Base-by-base conservation (phyloP, 192 early-diverging fungal species). In the Coemansia sp. region DNA sequence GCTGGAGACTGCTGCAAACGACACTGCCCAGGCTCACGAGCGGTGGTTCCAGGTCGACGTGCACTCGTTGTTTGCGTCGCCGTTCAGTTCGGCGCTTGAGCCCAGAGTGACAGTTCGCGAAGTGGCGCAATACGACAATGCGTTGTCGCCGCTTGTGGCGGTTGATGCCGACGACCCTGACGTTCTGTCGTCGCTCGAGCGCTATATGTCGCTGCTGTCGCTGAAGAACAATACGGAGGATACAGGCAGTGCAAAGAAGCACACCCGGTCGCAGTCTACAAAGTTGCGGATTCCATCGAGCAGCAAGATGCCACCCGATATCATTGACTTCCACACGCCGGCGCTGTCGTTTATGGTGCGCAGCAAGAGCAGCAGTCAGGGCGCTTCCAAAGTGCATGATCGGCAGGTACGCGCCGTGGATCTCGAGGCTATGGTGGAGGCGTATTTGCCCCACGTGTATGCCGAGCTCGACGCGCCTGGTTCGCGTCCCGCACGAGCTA, bases 401-500 rank as follows among this genome's bases (percentile, higher is more conserved):
- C 35, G 2, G 20, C 32, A 11, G 2, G 75, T 72, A 49, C 69
- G 75, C 7, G 54, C 75, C 4, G 59, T 72, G 5, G 70, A 78
- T 32, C 24, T 78, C 11, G 75, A 72, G 26, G 70, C 75, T 12
- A 78, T 78, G 75, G 70, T 65, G 2, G 70, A 64, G 49, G 75
- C 70, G 51, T 69, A 78, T 50, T 26, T 78, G 63, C 70, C 69
- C 14, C 65, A 41, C 41, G 64, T 68, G 23, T 69, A 77, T 26
- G 48, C 58, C 23, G 65, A 68, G 22, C 45, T 69, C 8, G 41
- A 43, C 41, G 26, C 24, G 27, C 52, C 43, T 13, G n/a, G 37
- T 8, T 13, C 49, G 59, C 59, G 29, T 26, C 49, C 26, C 26
- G 48, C 43, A 22, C 48, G 48, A 32, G 24, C 29, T 13, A 20